Evolutionary conservation across 192 early-diverging fungal genomes (phyloP), one percentile per base, ranked within the genome.

Genomic region (Coemansia reversa): DNA sequence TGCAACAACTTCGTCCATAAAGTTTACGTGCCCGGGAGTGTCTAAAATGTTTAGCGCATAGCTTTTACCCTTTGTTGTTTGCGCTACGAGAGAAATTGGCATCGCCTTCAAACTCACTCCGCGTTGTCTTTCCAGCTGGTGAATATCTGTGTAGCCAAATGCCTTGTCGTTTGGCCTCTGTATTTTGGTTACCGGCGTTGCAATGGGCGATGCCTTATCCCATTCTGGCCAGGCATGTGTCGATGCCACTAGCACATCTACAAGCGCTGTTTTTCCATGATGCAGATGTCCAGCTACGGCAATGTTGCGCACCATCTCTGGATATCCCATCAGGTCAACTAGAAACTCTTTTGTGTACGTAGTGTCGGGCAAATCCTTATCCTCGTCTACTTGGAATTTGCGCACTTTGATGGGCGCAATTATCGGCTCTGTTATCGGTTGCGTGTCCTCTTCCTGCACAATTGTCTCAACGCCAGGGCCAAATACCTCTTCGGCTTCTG

Each of bases 361-460:
- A 9, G 95, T 99, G 22, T 82, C 81, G 1, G 95, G 97, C 58
- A 97, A 74, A 48, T 60, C 67, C 61, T 90, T 86, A 55, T 90
- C 89, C 67, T 97, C 93, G 65, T 81, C 79, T 20, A 97, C 83
- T 53, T 93, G 89, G 58, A 93, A 96, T 69, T 93, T 93, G 72
- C 88, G 89, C 35, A 84, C 81, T 74, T 92, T 94, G 55, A 93
- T 82, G 2, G 97, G 97, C 25, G 91, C 91, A 39, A 99, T 85
- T 52, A 98, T 97, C 25, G 97, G 97, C 65, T 94, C 91, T 0
- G 93, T 87, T 47, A 99, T 79, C 23, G 94, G 91, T 75, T 98
- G 96, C 4, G 97, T 93, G 72, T 99, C 97, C 75, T 98, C 96
- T 60, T 98, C 96, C 67, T 99, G 93, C 9, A 98, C 97, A 54